Conservation (phyloP, 2,329 filamentous ascomycete species). For the Sclerotinia nivalis region DNA sequence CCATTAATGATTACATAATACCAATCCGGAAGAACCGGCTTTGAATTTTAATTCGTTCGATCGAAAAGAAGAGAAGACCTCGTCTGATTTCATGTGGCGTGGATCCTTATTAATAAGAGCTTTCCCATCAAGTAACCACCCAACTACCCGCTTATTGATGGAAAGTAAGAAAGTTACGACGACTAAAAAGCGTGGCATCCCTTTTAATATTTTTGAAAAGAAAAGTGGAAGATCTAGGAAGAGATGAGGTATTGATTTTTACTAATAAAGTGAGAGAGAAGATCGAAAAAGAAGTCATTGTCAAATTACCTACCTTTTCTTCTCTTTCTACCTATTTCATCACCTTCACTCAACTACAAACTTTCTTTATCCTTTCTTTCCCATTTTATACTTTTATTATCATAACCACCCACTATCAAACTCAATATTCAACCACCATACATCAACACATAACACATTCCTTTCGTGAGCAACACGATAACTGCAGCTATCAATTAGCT, state of each 20-base stretch:
- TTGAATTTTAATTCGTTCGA: constrained; percentile 6
- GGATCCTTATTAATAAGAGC: constrained; percentile 5
- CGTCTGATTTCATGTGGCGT: constrained; percentile 21
- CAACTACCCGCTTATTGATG: constrained; percentile 1
- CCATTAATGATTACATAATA: background rate
- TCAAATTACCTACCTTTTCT: background rate
- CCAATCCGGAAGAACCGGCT: constrained; percentile 8
- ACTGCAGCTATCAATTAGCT: constrained; percentile 31
- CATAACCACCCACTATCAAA: background rate
- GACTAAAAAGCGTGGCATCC: constrained; percentile 3
- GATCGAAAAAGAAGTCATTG: background rate
- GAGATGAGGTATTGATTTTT: background rate
- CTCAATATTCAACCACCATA: constrained; percentile 18
- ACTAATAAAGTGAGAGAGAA: background rate
- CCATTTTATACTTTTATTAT: background rate
- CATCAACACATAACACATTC: constrained; percentile 29
- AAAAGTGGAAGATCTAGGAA: background rate
- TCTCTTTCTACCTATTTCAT: background rate
- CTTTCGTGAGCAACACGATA: constrained; percentile 42
- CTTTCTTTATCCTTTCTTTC: constrained; percentile 14
- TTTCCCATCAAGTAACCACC: constrained; percentile 20
- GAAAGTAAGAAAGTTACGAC: background rate
- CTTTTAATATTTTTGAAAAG: background rate
- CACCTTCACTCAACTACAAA: background rate
- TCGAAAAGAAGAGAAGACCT: background rate